Conservation (phyloP, 345 rosid species). For the Excoecaria cochinchinensis region DNA sequence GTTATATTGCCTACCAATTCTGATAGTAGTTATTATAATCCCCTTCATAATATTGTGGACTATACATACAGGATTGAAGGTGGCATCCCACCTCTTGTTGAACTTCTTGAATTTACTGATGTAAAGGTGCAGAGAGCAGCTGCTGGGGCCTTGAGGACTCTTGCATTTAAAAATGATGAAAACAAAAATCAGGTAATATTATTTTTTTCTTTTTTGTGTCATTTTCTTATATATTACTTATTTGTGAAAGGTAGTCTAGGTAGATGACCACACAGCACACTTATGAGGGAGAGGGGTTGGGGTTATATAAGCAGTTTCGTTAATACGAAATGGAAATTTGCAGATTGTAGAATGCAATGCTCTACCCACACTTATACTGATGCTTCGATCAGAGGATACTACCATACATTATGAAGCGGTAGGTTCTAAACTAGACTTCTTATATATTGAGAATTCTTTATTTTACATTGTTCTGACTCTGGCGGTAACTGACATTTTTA, state of each 20-base stretch:
- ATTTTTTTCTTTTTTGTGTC: background rate
- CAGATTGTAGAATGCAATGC: conserved; percentile 74
- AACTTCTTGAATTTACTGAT: conserved; percentile 54
- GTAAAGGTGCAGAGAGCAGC: conserved; percentile 73
- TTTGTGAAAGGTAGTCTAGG: background rate
- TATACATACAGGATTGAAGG: conserved; percentile 54
- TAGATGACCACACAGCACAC: background rate
- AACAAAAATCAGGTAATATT: conserved; percentile 56
- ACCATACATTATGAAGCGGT: conserved; percentile 73
- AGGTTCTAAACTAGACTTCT: conserved; percentile 20
- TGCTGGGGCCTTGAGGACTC: conserved; percentile 71
- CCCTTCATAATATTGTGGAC: conserved; percentile 10
- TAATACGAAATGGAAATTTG: conserved; percentile 23
- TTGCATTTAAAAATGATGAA: conserved; percentile 74
- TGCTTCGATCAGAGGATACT: conserved; percentile 68
- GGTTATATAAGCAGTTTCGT: background rate
- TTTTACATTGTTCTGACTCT: background rate
- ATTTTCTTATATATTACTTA: background rate
- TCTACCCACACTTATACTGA: conserved; percentile 57
- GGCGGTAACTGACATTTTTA: conserved; percentile 20
- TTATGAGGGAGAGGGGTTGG: background rate
- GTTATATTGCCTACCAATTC: background rate
- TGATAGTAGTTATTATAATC: background rate
- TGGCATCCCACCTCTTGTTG: conserved; percentile 71
- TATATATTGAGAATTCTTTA: background rate